phyloP scores from a whole-genome alignment of 1,284 basidiomycete genomes.

The Sphaerobolus stellatus region DNA sequence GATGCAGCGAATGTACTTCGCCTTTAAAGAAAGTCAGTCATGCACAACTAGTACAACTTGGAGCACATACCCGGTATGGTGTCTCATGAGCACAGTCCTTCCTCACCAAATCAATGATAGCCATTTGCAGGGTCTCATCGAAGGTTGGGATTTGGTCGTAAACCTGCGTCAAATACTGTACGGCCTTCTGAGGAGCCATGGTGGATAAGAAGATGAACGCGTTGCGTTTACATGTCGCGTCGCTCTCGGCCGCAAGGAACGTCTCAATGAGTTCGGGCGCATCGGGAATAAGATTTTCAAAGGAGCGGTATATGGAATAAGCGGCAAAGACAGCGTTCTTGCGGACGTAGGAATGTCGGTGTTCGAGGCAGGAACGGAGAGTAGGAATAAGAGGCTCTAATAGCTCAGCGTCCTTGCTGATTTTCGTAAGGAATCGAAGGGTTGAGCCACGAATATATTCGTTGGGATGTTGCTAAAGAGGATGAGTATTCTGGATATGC shows the following conservation, averaged over 20 bases:
- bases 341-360: constrained; percentile 96
- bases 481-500: not conserved
- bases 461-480: constrained; percentile 92
- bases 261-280: constrained; percentile 96
- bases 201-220: constrained; percentile 94
- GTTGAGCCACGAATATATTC: constrained; percentile 99
- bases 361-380: constrained; percentile 92
- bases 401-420: constrained; percentile 89
- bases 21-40: constrained; percentile 40
- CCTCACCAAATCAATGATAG: constrained; percentile 92
- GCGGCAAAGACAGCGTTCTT: constrained; percentile 99
- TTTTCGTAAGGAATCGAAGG: constrained; percentile 95
- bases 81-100: constrained; percentile 88
- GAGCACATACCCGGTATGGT: constrained; percentile 63
- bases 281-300: constrained; percentile 94
- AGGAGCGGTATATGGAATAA: constrained; percentile 91
- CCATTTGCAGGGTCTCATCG: constrained; percentile 96
- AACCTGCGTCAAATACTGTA: constrained; percentile 86
- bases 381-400: constrained; percentile 96
- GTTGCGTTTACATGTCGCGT: constrained; percentile 96
- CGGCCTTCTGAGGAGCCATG: constrained; percentile 86
- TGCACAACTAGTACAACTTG: constrained; percentile 9
- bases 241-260: constrained; percentile 95
- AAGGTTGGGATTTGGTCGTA: constrained; percentile 83
- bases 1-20: constrained; percentile 91